phyloP scores from a whole-genome alignment of 1,284 basidiomycete species.

The Thecaphora frezii region DNA sequence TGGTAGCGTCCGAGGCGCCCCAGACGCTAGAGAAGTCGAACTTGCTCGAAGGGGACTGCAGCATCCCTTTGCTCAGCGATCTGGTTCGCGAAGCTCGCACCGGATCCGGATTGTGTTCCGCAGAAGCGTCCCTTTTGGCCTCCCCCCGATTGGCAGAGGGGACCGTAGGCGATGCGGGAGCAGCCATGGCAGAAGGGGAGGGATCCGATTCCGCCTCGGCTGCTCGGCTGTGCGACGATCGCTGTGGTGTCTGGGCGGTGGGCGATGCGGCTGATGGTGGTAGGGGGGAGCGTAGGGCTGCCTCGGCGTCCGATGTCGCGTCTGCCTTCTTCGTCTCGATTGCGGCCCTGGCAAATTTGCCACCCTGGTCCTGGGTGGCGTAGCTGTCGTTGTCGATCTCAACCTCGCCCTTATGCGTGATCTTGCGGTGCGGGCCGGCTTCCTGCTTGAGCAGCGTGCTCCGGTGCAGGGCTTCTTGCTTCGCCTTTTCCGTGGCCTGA shows the following conservation, averaged over 20 bases:
- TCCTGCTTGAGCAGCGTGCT: slow-evolving; percentile 43
- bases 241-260: too few species aligned
- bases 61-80: background rate
- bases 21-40: slow-evolving; percentile 3
- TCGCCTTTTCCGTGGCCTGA: slow-evolving; percentile 47
- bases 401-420: slow-evolving; percentile 59
- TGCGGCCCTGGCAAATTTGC: slow-evolving; percentile 11
- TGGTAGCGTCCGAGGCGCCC: background rate
- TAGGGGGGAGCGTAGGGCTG: too few species aligned
- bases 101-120: too few species aligned
- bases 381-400: slow-evolving; percentile 51
- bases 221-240: too few species aligned
- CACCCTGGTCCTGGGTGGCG: slow-evolving; percentile 14
- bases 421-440: slow-evolving; percentile 49
- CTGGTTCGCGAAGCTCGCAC: too few species aligned
- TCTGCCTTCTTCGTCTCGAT: background rate
- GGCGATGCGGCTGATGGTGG: too few species aligned
- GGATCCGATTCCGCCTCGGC: too few species aligned
- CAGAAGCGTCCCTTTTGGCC: too few species aligned
- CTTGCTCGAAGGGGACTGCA: background rate
- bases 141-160: too few species aligned
- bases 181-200: too few species aligned
- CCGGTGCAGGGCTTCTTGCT: slow-evolving; percentile 47
- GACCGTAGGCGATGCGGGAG: too few species aligned
- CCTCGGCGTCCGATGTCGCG: too few species aligned